phyloP scores from a whole-genome alignment of 2,329 filamentous ascomycete species.

The Sclerotinia sclerotiorum region DNA sequence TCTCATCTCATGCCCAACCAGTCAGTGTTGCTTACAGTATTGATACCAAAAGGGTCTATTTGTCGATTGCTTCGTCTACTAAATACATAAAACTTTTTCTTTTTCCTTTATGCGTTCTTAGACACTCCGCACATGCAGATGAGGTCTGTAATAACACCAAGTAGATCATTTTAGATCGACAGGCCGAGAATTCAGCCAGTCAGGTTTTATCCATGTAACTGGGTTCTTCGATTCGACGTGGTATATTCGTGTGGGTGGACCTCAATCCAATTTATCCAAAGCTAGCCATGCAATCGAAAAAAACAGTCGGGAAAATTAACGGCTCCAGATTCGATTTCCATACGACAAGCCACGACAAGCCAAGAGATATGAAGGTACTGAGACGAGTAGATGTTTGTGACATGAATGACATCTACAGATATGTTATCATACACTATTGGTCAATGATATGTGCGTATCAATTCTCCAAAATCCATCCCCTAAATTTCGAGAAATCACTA shows the following conservation, averaged over 20 bases:
- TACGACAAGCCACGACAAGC: background rate
- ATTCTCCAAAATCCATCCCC: background rate
- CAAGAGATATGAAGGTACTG: slow-evolving; percentile 6
- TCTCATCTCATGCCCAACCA: background rate
- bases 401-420: slow-evolving; percentile 8
- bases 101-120: background rate
- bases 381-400: slow-evolving; percentile 11
- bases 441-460: slow-evolving; percentile 1
- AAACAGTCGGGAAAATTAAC: background rate
- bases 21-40: background rate
- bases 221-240: background rate
- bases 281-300: slow-evolving; percentile 2
- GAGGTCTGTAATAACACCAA: background rate
- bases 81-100: background rate
- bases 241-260: slow-evolving; percentile 10
- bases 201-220: slow-evolving; percentile 1
- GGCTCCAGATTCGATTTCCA: background rate
- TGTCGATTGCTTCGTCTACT: slow-evolving; percentile 1
- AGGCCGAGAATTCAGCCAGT: background rate
- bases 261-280: background rate
- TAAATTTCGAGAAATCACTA: background rate
- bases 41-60: background rate
- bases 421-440: slow-evolving; percentile 1
- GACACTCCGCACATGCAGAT: background rate
- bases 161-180: slow-evolving; percentile 20